A percentile compares a stretch with the other conserved stretches of the same genome.
These are phyloP conservation scores for Leccinum sublutescens DNA, from an alignment of 768 basidiomycete genomes.

Conservation along the genomic window DNA sequence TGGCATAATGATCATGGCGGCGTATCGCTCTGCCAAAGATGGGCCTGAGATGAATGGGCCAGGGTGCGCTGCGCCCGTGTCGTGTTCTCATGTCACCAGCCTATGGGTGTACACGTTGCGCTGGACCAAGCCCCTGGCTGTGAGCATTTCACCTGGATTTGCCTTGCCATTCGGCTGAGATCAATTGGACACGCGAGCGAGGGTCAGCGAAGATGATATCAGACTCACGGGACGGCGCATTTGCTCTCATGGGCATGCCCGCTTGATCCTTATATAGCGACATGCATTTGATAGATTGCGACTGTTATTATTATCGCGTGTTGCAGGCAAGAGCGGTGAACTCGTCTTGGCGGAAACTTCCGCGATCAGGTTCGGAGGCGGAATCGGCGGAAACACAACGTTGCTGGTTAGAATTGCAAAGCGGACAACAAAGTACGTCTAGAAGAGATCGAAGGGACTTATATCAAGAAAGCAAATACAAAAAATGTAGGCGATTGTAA, in stretches of 20 bases:
- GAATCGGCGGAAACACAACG: constrained; percentile 10
- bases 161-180: constrained; percentile 8
- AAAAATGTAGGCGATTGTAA: constrained; percentile 14
- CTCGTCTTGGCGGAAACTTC: background rate
- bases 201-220: constrained; percentile 13
- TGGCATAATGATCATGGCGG: constrained; percentile 15
- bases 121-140: constrained; percentile 14
- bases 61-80: constrained; percentile 16
- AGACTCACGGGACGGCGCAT: constrained; percentile 16
- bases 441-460: constrained; percentile 11
- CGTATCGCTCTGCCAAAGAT: constrained; percentile 8
- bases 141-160: constrained; percentile 14
- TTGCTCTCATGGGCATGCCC: constrained; percentile 16
- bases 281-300: constrained; percentile 22
- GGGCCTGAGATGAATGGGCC: constrained; percentile 15
- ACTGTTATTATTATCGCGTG: constrained; percentile 8
- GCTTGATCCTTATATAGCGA: constrained; percentile 7
- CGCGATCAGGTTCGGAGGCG: constrained; percentile 2
- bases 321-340: background rate
- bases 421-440: constrained; percentile 15
- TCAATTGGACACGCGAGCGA: constrained; percentile 12
- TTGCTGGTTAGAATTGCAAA: constrained; percentile 18
- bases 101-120: constrained; percentile 16
- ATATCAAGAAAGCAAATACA: constrained; percentile 15
- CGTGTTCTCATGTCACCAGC: constrained; percentile 25